Evolutionary conservation across 2,329 filamentous ascomycete genomes (phyloP), one percentile per base, ranked within the genome.

Genomic region (Cladosporium sphaerospermum): DNA sequence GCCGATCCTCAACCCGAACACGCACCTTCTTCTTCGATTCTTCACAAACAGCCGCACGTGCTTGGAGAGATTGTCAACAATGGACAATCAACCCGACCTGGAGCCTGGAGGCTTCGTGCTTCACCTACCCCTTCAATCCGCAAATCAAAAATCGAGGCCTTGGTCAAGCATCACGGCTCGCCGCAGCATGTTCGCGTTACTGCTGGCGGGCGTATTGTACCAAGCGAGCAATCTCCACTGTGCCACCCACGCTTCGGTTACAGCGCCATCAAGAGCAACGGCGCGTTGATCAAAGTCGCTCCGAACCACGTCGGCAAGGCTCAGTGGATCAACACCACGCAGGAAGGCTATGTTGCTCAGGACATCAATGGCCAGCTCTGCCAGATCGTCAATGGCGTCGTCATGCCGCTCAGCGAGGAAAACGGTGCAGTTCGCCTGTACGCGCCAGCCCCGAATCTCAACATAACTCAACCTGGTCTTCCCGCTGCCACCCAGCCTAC

Each of bases 151-250:
- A 74, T 71, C 10, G 75, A 77, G 59, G 70, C 68, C 40, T 70
- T 78, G 40, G 71, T 78, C 61, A 75, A 77, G 57, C 71, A 75
- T 56, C 75, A 78, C 66, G 75, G 75, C 51, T 78, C 75, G 36
- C 75, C 75, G 34, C 73, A 72, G 18, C 73, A 75, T 54, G 64
- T 78, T 52, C 73, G 75, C 53, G 75, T 78, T 41, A 78, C 75
- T 45, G 75, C 75, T 56, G 75, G 75, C 37, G 75, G 75, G n/a
- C 71, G 75, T 14, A 73, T 78, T 56, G 75, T 78, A n/a, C 75
- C 75, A 11, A 75, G 70, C 48, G 75, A 71, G 49, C 66, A 69
- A 54, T 71, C 69, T 23, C 67, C 68, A 34, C 61, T 71, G 11
- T 69, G 67, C 44, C 66, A 68, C 49, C 69, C 68, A 31, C 67